Evolutionary conservation across 805 yeast species (phyloP).

Genomic region (Myxozyma lipomycoides): DNA sequence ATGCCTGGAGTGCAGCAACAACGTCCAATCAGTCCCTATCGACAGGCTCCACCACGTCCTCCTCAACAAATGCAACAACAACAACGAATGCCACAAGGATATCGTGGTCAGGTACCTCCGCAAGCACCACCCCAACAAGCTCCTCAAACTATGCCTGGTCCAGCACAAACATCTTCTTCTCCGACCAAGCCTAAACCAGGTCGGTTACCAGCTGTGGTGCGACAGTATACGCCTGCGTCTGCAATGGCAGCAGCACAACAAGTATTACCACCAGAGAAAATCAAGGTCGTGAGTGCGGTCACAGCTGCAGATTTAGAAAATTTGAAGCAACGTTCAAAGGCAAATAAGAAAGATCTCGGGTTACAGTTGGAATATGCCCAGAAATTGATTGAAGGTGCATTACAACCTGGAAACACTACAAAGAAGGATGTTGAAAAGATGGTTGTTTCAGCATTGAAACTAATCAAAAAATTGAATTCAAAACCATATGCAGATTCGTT

Average conservation of each 20-base stretch:
- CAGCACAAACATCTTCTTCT: not conserved
- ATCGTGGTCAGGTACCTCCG: not conserved
- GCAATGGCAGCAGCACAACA: conserved; percentile 23
- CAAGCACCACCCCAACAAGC: not conserved
- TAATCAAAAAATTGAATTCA: conserved; percentile 51
- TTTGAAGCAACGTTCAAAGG: conserved; percentile 14
- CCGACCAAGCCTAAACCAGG: not conserved
- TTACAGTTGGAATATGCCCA: conserved; percentile 66
- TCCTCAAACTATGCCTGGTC: not conserved
- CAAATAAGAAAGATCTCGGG: conserved; percentile 41
- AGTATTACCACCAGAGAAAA: conserved; percentile 17
- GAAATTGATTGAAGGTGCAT: conserved; percentile 49
- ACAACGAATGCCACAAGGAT: not conserved
- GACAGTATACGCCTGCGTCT: conserved; percentile 23
- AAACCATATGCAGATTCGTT: conserved; percentile 46
- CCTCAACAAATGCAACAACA: conserved; percentile 1
- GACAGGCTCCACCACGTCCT: not conserved
- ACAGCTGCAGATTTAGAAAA: conserved; percentile 11
- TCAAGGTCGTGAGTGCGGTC: not conserved
- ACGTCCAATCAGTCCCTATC: conserved; percentile 1
- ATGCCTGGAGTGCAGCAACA: not conserved
- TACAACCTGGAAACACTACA: conserved; percentile 45
- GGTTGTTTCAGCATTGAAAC: conserved; percentile 54
- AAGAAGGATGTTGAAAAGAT: conserved; percentile 54
- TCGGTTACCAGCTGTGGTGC: conserved; percentile 12